Percentiles rank a stretch among this genome's conserved stretches.
These are phyloP conservation scores for Straminergon stramineum DNA, from an alignment of 225 moss, liverwort and hornwort species.

Conservation along the genomic window DNA sequence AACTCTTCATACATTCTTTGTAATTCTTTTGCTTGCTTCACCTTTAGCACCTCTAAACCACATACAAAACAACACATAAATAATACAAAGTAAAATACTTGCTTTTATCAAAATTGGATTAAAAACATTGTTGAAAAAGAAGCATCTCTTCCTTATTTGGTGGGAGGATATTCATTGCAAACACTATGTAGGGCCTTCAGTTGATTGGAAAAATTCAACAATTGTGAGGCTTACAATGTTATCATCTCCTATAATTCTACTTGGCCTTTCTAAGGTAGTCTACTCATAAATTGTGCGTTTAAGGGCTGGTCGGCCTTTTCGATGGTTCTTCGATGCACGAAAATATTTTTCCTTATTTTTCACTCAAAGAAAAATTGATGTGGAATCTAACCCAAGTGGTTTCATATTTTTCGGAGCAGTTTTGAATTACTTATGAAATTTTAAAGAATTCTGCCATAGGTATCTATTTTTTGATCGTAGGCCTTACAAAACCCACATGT, in stretches of 20 bases:
- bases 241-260: neutral
- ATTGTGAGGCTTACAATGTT: neutral
- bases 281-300: too few relatives aligned
- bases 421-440: too few relatives aligned
- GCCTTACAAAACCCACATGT: too few relatives aligned
- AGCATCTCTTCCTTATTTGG: accelerated
- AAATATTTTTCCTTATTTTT: too few relatives aligned
- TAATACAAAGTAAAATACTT: neutral
- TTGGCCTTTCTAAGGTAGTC: neutral
- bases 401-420: too few relatives aligned
- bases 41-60: accelerated
- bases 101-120: accelerated
- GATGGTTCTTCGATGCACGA: too few relatives aligned
- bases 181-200: neutral
- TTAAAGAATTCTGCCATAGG: too few relatives aligned
- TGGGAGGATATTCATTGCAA: neutral
- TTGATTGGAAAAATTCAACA: neutral
- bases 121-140: neutral
- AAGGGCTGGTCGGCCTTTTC: too few relatives aligned
- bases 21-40: accelerated
- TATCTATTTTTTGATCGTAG: too few relatives aligned
- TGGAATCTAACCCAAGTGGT: too few relatives aligned
- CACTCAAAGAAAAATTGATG: too few relatives aligned
- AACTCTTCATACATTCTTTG: accelerated
- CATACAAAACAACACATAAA: accelerated